Base-by-base conservation (phyloP, 1,284 basidiomycete species). In the Dichomitus squalens region DNA sequence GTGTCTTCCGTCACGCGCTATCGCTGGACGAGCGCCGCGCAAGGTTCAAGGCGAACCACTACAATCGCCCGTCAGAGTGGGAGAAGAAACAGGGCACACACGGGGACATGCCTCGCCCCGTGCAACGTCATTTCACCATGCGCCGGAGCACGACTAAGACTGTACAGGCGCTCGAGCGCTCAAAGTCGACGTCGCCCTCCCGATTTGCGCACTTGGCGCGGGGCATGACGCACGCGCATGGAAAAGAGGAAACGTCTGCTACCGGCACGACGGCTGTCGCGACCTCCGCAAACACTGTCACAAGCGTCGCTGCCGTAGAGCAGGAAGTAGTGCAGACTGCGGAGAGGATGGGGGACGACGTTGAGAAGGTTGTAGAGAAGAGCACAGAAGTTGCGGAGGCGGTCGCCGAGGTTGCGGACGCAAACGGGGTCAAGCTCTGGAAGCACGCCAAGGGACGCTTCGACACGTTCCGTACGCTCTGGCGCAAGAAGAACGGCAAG, bases 11-110 rank as follows among this genome's bases (percentile, higher is more conserved):
- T 6, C 88, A 90, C 60, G 87, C 87, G 0, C 65, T 90, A 14
- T 74, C 87, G 0, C 77, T 91, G 12, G 88, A 90, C 65, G 88
- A 91, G 66, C 81, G 77, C 7, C 81, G 87, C 7, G 80, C 81
- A 31, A 85, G 85, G 68, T 90, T 89, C 74, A 81, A 75, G 61
- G 77, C 77, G 5, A 78, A 81, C 53, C 72, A 63, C 20, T 71
- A 82, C 68, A 63, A 74, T 41, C 65, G 63, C 14, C 66, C 67
- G 7, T 63, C 64, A 1, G 59, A 64, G 20, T 53, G 59, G 25
- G 69, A 71, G 53, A 44, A 36, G 34, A 40, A 68, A 9, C 71
- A 72, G 2, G 82, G 81, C 5, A 73, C 80, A 11, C 73, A 80
- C 58, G 76, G 79, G 7, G 77, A 81, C 51, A 78, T 79, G 73